Evolutionary conservation across 2,329 filamentous ascomycete genomes (phyloP), one percentile per base, ranked within the genome.

Genomic region (Aurifilum marmelostoma): DNA sequence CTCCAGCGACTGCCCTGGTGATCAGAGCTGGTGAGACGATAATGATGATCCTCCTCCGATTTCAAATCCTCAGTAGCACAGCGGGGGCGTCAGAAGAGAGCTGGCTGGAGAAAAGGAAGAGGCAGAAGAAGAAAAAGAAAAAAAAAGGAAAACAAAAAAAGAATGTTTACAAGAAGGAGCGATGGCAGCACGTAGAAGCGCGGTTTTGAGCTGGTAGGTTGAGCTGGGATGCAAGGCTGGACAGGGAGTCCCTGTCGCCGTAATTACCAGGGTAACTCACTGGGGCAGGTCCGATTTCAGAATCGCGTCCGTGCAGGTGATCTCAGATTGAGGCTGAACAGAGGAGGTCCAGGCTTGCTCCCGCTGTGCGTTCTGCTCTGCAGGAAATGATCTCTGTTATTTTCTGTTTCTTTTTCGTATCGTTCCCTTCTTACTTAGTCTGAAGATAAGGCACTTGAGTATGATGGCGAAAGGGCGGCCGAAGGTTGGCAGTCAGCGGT

Each of bases 141-240:
- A 18, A 62, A 27, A 29, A 27, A 41, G 18, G 18, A n/a, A 39
- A 12, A 7, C 14, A 24, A 27, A 18, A 16, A 39, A 34, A n/a
- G 59, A 52, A 52, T 69, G 56, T 64, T 67, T 68, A 69, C 67
- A 58, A 58, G 61, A 67, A 65, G 43, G 60, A 69, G 59, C 27
- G 32, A 16, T 43, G 54, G 61, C 27, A 59, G 66, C 56, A 29
- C 58, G 68, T 56, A 39, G n/a, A 52, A 62, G 67, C 63, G 69
- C 69, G 59, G 43, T 65, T 39, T 66, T 50, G 56, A 27, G 65
- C 59, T 52, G 64, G 37, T 41, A 50, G 56, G 24, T 14, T 12
- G 47, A 43, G 32, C 39, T 39, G 34, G 54, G 65, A 65, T 52
- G 39, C 16, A 50, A 41, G 39, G 37, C 14, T 62, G 16, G 50